A percentile compares a stretch with the other conserved stretches of the same genome.
Conservation (phyloP, 148 eudicot genomes). For the Camellia sinensis region DNA sequence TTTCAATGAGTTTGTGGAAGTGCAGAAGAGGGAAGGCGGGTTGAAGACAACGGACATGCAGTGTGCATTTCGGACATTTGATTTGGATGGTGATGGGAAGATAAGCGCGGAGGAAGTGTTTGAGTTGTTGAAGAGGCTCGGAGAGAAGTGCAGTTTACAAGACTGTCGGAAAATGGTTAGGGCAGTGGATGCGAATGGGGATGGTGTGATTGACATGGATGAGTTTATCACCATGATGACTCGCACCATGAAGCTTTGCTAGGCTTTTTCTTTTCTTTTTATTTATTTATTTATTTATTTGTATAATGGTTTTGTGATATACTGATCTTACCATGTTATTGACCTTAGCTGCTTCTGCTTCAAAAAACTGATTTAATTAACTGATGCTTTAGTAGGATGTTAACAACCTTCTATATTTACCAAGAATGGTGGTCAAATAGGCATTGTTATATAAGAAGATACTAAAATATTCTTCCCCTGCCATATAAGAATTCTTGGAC, state of each 20-base stretch:
- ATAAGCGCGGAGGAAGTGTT: slow-evolving; percentile 61
- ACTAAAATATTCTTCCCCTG: too few relatives aligned
- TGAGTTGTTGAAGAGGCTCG: slow-evolving; percentile 45
- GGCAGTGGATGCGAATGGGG: slow-evolving; percentile 60
- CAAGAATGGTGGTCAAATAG: too few relatives aligned
- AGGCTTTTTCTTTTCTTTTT: neutral
- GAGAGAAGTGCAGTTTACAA: slow-evolving; percentile 44
- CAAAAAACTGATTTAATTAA: too few relatives aligned
- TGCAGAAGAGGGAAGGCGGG: slow-evolving; percentile 67
- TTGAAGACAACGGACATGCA: slow-evolving; percentile 52
- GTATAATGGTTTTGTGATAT: too few relatives aligned
- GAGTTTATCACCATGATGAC: slow-evolving; percentile 81
- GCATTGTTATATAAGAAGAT: too few relatives aligned
- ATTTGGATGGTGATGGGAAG: slow-evolving; percentile 64
- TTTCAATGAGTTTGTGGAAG: slow-evolving; percentile 65
- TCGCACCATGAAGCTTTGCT: slow-evolving; percentile 41
- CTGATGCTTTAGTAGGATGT: too few relatives aligned
- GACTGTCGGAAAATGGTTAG: slow-evolving; percentile 64
- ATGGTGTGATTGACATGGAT: slow-evolving; percentile 67
- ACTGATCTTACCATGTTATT: too few relatives aligned
- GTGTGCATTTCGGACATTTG: slow-evolving; percentile 59
- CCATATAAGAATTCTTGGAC: too few relatives aligned
- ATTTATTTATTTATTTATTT: too few relatives aligned
- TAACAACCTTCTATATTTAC: too few relatives aligned
- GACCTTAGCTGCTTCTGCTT: too few relatives aligned